Conservation (phyloP, 306 rosid species). For the Cucurbita ficifolia region DNA sequence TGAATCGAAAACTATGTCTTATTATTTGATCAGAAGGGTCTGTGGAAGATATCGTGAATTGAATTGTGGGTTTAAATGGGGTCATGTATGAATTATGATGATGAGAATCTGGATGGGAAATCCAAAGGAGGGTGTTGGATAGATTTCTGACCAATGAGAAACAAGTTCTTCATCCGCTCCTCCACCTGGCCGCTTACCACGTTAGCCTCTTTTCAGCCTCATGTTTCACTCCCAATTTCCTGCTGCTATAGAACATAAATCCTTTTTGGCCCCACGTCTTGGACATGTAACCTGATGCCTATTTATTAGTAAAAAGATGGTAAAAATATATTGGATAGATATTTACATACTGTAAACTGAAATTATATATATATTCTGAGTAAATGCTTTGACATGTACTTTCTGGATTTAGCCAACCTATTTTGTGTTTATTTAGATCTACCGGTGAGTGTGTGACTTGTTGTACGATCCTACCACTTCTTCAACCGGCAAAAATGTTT, state of each 20-base stretch:
- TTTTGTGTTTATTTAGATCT: no score
- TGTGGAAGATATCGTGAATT: constrained; percentile 22
- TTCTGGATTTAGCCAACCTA: no score
- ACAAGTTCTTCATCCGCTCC: constrained; percentile 32
- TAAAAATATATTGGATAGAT: no score
- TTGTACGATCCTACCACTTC: no score
- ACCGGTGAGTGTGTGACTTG: no score
- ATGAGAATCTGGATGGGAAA: constrained; percentile 51
- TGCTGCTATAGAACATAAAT: neutral
- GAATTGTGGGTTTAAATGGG: constrained; percentile 20
- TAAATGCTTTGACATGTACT: no score
- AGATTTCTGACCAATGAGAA: constrained; percentile 81
- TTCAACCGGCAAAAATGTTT: no score
- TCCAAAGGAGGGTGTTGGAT: constrained; percentile 43
- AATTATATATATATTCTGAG: no score
- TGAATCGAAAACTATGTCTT: neutral
- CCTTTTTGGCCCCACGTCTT: neutral
- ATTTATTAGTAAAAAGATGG: no score
- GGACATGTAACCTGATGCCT: no score
- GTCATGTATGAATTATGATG: constrained; percentile 35
- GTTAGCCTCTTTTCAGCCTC: constrained; percentile 3
- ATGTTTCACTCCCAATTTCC: neutral
- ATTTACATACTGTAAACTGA: no score
- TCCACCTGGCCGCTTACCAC: constrained; percentile 5
- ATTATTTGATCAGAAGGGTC: neutral